Conservation (phyloP, 768 basidiomycete species). For the Xerocomellus amylosporus region DNA sequence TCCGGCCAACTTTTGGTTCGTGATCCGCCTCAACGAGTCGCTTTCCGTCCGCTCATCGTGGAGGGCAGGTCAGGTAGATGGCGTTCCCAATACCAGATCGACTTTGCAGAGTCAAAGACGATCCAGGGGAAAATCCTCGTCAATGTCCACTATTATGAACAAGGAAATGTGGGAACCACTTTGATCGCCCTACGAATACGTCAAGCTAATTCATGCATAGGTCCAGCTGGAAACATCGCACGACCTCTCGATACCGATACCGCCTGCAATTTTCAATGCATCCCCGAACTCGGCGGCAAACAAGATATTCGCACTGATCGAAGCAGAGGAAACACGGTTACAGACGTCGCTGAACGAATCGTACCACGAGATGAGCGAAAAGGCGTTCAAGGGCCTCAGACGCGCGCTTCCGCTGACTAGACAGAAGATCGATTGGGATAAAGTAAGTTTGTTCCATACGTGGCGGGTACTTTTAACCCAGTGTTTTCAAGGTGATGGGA, state of each 20-base stretch:
- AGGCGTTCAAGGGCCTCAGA: constrained; percentile 88
- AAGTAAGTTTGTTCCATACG: constrained; percentile 42
- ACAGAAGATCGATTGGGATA: constrained; percentile 96
- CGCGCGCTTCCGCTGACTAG: constrained; percentile 89
- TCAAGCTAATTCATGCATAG: constrained; percentile 37
- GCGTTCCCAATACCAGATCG: constrained; percentile 82
- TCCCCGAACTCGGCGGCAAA: constrained; percentile 52
- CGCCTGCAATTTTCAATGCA: constrained; percentile 53
- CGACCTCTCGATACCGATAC: constrained; percentile 60
- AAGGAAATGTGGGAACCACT: constrained; percentile 72
- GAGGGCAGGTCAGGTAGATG: constrained; percentile 84
- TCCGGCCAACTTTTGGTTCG: constrained; percentile 85
- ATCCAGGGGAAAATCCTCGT: constrained; percentile 73
- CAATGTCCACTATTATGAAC: constrained; percentile 96
- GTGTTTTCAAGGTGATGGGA: constrained; percentile 42
- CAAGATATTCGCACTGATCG: constrained; percentile 78
- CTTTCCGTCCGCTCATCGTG: neutral
- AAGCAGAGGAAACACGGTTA: constrained; percentile 75
- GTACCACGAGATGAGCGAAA: constrained; percentile 89
- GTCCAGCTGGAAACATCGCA: constrained; percentile 87
- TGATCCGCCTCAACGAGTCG: neutral
- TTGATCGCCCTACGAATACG: neutral
- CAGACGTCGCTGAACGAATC: constrained; percentile 77
- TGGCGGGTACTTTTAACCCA: neutral
- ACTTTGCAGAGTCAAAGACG: constrained; percentile 52